These are phyloP conservation scores for Zea luxurians DNA, from an alignment of 176 grass and related monocot species.

Conservation along the genomic window DNA sequence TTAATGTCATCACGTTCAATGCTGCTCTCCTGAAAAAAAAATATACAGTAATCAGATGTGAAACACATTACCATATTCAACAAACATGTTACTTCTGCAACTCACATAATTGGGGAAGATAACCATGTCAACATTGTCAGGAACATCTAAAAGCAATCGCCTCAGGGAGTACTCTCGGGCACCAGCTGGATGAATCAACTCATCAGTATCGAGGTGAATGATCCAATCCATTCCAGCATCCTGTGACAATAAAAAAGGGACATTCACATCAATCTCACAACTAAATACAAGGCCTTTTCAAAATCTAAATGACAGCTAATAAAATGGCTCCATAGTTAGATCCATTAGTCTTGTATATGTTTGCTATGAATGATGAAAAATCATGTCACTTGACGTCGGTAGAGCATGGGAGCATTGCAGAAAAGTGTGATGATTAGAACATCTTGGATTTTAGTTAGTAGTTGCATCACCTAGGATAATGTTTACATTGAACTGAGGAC, in stretches of 20 bases:
- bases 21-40: conserved; percentile 75
- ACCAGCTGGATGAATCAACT: conserved; percentile 92
- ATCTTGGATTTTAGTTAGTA: conserved; percentile 11
- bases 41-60: conserved; percentile 40
- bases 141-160: conserved; percentile 87
- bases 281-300: conserved; percentile 11
- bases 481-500: background rate
- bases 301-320: conserved; percentile 2
- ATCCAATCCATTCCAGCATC: conserved; percentile 94
- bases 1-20: conserved; percentile 94
- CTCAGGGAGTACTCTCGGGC: conserved; percentile 85
- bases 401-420: background rate
- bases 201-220: conserved; percentile 98
- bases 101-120: conserved; percentile 99
- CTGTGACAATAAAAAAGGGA: conserved; percentile 41
- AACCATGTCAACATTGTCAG: conserved; percentile 99
- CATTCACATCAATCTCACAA: conserved; percentile 29
- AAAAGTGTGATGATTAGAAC: background rate
- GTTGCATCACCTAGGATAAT: background rate
- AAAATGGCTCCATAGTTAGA: conserved; percentile 8
- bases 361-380: conserved; percentile 16
- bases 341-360: background rate
- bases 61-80: conserved; percentile 32
- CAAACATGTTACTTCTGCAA: conserved; percentile 10
- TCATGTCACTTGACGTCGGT: background rate